Evolutionary conservation across 1,284 basidiomycete genomes (phyloP).

Genomic region (Rhodotorula sp.): DNA sequence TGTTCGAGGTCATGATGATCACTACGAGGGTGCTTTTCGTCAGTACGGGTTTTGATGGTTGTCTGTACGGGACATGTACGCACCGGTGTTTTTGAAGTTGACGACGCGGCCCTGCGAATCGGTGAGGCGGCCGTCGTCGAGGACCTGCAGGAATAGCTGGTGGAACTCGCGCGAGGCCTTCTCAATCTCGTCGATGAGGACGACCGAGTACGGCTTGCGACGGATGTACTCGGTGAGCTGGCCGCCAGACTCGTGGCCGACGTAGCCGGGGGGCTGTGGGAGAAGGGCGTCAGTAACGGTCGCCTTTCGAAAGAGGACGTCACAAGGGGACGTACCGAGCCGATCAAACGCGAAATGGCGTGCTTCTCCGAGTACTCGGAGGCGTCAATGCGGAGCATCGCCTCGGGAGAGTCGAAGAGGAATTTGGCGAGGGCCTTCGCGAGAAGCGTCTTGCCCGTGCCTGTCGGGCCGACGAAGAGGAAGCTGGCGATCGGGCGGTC

Average conservation of each 20-base stretch:
- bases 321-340: constrained; percentile 43
- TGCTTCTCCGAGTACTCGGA: constrained; percentile 60
- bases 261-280: constrained; percentile 64
- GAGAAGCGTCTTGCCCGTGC: constrained; percentile 59
- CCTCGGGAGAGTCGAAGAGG: constrained; percentile 59
- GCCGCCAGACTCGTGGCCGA: constrained; percentile 91
- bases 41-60: no score
- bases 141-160: constrained; percentile 61
- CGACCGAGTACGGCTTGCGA: constrained; percentile 56
- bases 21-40: background rate
- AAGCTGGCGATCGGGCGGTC: constrained; percentile 60
- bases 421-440: constrained; percentile 55
- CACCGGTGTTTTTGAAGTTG: constrained; percentile 50
- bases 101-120: constrained; percentile 45
- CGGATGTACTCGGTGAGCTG: constrained; percentile 56
- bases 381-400: constrained; percentile 62
- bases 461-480: constrained; percentile 57
- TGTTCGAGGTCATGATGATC: constrained; percentile 60
- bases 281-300: background rate
- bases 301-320: background rate
- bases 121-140: constrained; percentile 56
- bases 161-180: constrained; percentile 61
- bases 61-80: constrained; percentile 12
- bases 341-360: constrained; percentile 59
- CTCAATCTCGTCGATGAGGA: constrained; percentile 55